These are phyloP conservation scores for Forsythia suspensa DNA, from an alignment of 257 asterid species.

Conservation along the genomic window DNA sequence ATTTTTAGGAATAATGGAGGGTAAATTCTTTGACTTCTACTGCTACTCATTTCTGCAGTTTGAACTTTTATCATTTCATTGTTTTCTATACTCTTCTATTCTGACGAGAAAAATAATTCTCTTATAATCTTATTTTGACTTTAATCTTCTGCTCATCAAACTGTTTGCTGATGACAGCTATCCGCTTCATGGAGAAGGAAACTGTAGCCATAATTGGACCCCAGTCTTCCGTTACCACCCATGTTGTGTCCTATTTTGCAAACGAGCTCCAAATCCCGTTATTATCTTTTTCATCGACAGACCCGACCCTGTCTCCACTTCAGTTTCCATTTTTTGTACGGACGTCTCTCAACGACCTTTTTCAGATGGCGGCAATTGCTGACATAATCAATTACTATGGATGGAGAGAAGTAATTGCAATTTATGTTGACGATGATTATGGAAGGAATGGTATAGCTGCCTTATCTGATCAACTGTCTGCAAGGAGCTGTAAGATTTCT, in stretches of 20 bases:
- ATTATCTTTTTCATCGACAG: conserved; percentile 60
- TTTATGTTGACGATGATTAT: conserved; percentile 60
- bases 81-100: neutral
- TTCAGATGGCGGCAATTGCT: conserved; percentile 65
- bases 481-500: conserved; percentile 47
- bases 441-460: conserved; percentile 51
- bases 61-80: neutral
- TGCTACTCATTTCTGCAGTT: neutral
- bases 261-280: conserved; percentile 59
- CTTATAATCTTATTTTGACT: neutral
- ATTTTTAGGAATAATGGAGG: conserved; percentile 47
- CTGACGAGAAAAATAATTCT: neutral
- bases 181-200: conserved; percentile 54
- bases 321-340: conserved; percentile 65
- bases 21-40: conserved; percentile 25
- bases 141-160: neutral
- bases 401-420: conserved; percentile 53
- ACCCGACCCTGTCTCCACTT: conserved; percentile 57
- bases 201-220: conserved; percentile 65
- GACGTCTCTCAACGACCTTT: conserved; percentile 54
- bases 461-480: conserved; percentile 46
- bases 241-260: conserved; percentile 42
- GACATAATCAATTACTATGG: conserved; percentile 45
- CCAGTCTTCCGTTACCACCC: conserved; percentile 54
- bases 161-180: conserved; percentile 30